Percentiles rank a stretch among this genome's conserved stretches.
Evolutionary conservation across 345 rosid genomes (phyloP).

Genomic region (Ailanthus altissimus): DNA sequence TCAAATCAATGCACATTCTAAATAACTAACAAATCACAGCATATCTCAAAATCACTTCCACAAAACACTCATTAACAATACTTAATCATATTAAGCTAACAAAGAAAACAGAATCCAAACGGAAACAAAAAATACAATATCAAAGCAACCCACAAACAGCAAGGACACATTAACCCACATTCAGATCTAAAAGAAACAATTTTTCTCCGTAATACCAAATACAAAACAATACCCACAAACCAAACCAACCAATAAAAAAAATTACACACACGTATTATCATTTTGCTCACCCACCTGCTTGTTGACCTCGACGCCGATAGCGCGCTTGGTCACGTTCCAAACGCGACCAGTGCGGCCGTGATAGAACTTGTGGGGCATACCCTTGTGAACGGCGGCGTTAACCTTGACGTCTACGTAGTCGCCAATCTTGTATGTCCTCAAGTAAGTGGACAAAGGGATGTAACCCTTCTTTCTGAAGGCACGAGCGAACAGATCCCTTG

Average conservation of each 20-base stretch:
- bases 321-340: slow-evolving; percentile 85
- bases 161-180: neutral
- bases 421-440: slow-evolving; percentile 64
- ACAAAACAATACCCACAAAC: neutral
- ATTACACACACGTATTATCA: neutral
- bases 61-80: neutral
- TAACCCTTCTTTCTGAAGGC: slow-evolving; percentile 80
- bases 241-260: neutral
- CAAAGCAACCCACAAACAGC: neutral
- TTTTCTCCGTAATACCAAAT: neutral
- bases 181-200: neutral
- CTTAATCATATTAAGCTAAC: neutral
- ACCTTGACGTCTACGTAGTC: slow-evolving; percentile 71
- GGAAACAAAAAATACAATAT: neutral
- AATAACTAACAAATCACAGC: neutral
- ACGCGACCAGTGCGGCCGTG: slow-evolving; percentile 81
- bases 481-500: slow-evolving; percentile 67
- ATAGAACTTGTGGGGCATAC: slow-evolving; percentile 85
- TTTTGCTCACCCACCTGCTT: slow-evolving; percentile 46
- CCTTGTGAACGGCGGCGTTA: slow-evolving; percentile 79
- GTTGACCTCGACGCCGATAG: slow-evolving; percentile 76
- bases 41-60: neutral
- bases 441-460: slow-evolving; percentile 67
- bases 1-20: neutral
- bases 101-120: neutral